These are phyloP conservation scores for Leccinum barrowsii DNA, from an alignment of 768 basidiomycete genomes.

Conservation along the genomic window DNA sequence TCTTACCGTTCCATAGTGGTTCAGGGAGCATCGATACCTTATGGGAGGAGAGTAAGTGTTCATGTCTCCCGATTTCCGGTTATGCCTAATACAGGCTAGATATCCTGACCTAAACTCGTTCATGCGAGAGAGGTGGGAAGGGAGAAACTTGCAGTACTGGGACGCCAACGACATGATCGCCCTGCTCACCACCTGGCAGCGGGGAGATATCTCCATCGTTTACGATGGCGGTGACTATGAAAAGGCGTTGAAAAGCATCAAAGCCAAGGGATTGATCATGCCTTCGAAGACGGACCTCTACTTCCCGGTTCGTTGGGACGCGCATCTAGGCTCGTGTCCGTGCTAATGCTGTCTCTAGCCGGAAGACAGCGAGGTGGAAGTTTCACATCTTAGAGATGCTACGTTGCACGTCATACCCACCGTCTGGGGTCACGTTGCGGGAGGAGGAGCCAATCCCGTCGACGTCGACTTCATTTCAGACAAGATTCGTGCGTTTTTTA, in stretches of 20 bases:
- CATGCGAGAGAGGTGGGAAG: constrained; percentile 51
- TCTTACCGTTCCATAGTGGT: constrained; percentile 42
- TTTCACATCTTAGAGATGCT: constrained; percentile 40
- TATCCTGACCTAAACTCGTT: constrained; percentile 49
- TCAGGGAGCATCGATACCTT: constrained; percentile 45
- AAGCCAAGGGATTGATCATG: constrained; percentile 54
- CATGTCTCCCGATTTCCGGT: neutral
- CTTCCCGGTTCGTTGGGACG: constrained; percentile 42
- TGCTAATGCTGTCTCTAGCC: constrained; percentile 34
- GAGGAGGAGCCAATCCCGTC: constrained; percentile 38
- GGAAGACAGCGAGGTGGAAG: constrained; percentile 52
- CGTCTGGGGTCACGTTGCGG: constrained; percentile 57
- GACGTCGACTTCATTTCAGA: constrained; percentile 41
- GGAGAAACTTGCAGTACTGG: constrained; percentile 40
- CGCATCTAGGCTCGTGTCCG: neutral
- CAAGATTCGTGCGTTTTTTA: constrained; percentile 42
- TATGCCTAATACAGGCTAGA: constrained; percentile 22
- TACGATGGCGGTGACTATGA: constrained; percentile 43
- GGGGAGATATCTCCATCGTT: constrained; percentile 48
- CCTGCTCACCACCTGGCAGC: constrained; percentile 49
- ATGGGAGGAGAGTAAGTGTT: constrained; percentile 38
- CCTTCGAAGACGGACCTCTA: constrained; percentile 59
- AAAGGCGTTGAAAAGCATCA: constrained; percentile 40
- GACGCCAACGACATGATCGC: constrained; percentile 55
- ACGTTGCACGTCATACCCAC: constrained; percentile 52